Base-by-base conservation (phyloP, 1,284 basidiomycete species). In the Sanghuangporus sanghuang region DNA sequence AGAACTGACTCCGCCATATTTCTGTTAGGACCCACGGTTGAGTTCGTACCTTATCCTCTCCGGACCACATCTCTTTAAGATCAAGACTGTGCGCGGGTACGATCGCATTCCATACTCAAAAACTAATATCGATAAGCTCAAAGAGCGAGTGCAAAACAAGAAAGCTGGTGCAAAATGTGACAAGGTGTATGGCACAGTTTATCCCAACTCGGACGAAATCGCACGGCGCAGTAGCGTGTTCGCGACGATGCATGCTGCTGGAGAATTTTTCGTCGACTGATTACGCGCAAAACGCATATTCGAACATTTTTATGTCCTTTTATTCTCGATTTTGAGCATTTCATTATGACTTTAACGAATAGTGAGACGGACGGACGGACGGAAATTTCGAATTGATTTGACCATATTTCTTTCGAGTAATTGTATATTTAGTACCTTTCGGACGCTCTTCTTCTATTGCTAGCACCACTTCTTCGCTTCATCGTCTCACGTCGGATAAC, bases 11-110 rank as follows among this genome's bases (percentile, higher is more conserved):
- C 23, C 21, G 52, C 38, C n/a, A 23, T 12, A n/a, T 21, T 61
- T 58, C 8, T 38, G 6, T n/a, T 27, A 64, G 63, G 49, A 61
- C n/a, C 63, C 53, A 35, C 39, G 42, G 14, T 11, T 9, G 35
- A 60, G 40, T 21, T n/a, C 48, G 9, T 59, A 60, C 40, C 54
- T 60, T 16, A 46, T 64, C 18, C 59, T 64, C n/a, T 59, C 56
- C 8, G 63, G 63, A n/a, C 58, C 63, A 12, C 50, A 56, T 23
- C 23, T 40, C 3, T n/a, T 6, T 3, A 23, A 56, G 32, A 46
- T 64, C 42, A 64, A 52, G 63, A 57, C 35, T 12, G 53, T 64
- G 38, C 57, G 63, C 8, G 53, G 36, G n/a, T 60, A 38, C 38
- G 63, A 64, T 32, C 59, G 57, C 14, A 49, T 60, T 12, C 21